A percentile compares a stretch with the other conserved stretches of the same genome.
phyloP scores from a whole-genome alignment of 805 yeast genomes.

The Candida cerambycidarum region DNA sequence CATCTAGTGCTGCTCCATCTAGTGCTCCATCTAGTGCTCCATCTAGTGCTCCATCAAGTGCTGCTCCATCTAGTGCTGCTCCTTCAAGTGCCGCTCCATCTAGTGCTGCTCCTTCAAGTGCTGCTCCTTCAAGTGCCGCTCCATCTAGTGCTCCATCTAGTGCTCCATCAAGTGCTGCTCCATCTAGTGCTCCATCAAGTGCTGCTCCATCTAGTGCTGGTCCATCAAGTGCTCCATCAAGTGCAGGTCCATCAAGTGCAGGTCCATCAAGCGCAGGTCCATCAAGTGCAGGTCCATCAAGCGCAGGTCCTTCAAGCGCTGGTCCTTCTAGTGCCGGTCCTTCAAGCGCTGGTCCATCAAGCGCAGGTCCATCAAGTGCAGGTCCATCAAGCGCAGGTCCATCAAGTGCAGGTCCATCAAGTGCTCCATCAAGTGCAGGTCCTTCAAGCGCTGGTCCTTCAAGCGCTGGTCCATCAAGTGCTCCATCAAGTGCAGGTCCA shows the following conservation, averaged over 20 bases:
- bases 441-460: neutral
- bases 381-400: neutral
- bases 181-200: neutral
- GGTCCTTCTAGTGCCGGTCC: neutral
- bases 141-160: neutral
- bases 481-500: neutral
- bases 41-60: neutral
- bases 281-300: neutral
- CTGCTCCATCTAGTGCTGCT: constrained; percentile 1
- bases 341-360: neutral
- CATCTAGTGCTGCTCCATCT: neutral
- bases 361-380: too few relatives aligned
- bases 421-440: neutral
- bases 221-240: neutral
- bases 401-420: neutral
- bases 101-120: neutral
- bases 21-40: constrained; percentile 5
- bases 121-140: neutral
- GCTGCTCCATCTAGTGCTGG: neutral
- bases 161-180: neutral
- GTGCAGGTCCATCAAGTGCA: constrained; percentile 2
- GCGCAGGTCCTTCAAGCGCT: too few relatives aligned
- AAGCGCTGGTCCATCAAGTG: neutral
- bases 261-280: constrained; percentile 4
- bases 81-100: neutral